These are phyloP conservation scores for Haplosporangium sp. DNA, from an alignment of 371 early-diverging fungal genomes.

Conservation along the genomic window DNA sequence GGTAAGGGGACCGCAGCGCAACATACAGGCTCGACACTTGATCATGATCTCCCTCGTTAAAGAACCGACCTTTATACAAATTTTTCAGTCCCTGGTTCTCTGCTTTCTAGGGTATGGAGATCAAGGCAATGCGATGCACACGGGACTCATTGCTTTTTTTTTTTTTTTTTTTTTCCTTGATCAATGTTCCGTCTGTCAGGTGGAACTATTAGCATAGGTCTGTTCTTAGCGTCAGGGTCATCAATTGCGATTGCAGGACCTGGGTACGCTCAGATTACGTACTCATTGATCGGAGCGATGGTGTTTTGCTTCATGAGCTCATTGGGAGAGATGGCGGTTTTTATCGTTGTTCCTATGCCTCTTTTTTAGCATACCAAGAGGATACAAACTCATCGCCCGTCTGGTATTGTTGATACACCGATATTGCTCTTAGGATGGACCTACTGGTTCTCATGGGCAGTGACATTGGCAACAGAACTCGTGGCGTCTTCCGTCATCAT, in stretches of 20 bases:
- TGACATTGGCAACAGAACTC: conserved; percentile 82
- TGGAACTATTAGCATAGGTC: conserved; percentile 86
- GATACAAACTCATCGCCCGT: background rate
- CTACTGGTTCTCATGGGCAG: conserved; percentile 88
- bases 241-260: conserved; percentile 84
- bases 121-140: too few relatives aligned
- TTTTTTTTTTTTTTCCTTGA: background rate
- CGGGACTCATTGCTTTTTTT: too few relatives aligned
- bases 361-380: background rate
- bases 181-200: conserved; percentile 55
- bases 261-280: conserved; percentile 80
- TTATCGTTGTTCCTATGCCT: background rate
- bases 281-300: conserved; percentile 76
- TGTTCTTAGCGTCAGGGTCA: conserved; percentile 86
- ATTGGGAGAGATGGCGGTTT: conserved; percentile 86
- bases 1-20: conserved; percentile 59
- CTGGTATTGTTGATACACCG: background rate
- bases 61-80: too few relatives aligned
- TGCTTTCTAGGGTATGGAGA: too few relatives aligned
- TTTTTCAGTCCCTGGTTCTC: too few relatives aligned
- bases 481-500: conserved; percentile 71
- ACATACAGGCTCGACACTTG: conserved; percentile 73
- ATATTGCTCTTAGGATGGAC: conserved; percentile 34
- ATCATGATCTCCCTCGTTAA: conserved; percentile 81
- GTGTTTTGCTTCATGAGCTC: conserved; percentile 84